These are phyloP conservation scores for Funneliformis mosseae DNA, from an alignment of 192 early-diverging fungal species.

Conservation along the genomic window DNA sequence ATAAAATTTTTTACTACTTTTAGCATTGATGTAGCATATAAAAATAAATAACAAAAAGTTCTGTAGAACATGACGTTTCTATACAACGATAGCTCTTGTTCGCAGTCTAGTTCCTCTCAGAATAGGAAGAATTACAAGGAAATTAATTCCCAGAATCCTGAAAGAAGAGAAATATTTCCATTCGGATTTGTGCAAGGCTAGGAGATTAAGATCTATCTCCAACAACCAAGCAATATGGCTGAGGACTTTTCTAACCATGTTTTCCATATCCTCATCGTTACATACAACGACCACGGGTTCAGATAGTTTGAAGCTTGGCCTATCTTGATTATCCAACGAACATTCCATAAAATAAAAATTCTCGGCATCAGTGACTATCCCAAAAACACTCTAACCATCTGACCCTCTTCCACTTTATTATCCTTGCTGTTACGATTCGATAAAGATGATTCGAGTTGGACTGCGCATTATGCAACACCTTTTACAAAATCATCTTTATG, in stretches of 20 bases:
- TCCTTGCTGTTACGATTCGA: neutral
- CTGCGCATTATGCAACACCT: neutral
- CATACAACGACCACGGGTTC: neutral
- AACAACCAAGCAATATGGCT: neutral
- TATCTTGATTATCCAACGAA: neutral
- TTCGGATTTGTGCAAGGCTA: too few relatives aligned
- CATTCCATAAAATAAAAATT: slow-evolving; percentile 10
- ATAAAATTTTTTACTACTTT: too few relatives aligned
- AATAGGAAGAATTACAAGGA: too few relatives aligned
- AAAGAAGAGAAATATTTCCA: too few relatives aligned
- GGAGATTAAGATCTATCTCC: too few relatives aligned
- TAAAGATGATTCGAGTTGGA: slow-evolving; percentile 9
- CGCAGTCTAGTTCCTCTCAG: too few relatives aligned
- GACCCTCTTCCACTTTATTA: neutral
- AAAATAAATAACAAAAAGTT: too few relatives aligned
- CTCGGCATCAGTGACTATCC: neutral
- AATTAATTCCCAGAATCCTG: too few relatives aligned
- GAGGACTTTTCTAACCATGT: neutral
- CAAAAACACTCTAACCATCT: neutral
- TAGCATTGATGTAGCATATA: too few relatives aligned
- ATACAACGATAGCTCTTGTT: too few relatives aligned
- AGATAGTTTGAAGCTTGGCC: neutral
- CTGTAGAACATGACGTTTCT: too few relatives aligned
- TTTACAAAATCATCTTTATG: slow-evolving; percentile 9
- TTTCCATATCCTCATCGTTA: slow-evolving; percentile 3